phyloP scores from a whole-genome alignment of 805 yeast species.

The Jamesozyma lodderae region DNA sequence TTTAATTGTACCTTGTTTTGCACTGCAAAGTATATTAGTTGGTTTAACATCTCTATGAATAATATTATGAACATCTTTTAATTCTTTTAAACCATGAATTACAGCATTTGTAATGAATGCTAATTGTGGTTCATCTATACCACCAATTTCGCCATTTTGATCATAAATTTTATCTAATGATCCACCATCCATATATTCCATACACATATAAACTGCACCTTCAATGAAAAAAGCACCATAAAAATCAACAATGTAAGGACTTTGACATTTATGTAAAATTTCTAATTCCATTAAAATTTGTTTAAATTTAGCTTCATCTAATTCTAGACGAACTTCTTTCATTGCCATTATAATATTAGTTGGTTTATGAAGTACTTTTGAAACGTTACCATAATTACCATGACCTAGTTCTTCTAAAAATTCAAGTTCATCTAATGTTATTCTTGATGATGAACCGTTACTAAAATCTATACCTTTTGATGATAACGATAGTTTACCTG shows the following conservation, averaged over 20 bases:
- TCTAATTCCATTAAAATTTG: constrained; percentile 96
- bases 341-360: constrained; percentile 91
- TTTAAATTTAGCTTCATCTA: constrained; percentile 87
- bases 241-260: constrained; percentile 89
- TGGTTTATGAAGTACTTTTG: constrained; percentile 87
- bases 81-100: constrained; percentile 67
- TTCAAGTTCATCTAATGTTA: constrained; percentile 75
- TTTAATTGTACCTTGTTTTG: constrained; percentile 71
- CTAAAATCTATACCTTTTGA: constrained; percentile 88
- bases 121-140: constrained; percentile 68
- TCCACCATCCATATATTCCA: constrained; percentile 97
- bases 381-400: constrained; percentile 94
- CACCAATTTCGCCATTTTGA: constrained; percentile 35
- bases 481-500: constrained; percentile 87
- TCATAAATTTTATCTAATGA: constrained; percentile 81
- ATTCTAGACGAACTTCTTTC: constrained; percentile 89
- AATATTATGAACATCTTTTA: constrained; percentile 84
- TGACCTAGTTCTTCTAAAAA: constrained; percentile 83
- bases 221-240: constrained; percentile 97
- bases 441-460: constrained; percentile 78
- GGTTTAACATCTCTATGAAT: constrained; percentile 97
- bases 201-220: constrained; percentile 97
- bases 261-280: constrained; percentile 80
- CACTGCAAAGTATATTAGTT: constrained; percentile 78
- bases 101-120: constrained; percentile 76